Evolutionary conservation across 768 basidiomycete genomes (phyloP).

Genomic region (Galerina sulciceps): DNA sequence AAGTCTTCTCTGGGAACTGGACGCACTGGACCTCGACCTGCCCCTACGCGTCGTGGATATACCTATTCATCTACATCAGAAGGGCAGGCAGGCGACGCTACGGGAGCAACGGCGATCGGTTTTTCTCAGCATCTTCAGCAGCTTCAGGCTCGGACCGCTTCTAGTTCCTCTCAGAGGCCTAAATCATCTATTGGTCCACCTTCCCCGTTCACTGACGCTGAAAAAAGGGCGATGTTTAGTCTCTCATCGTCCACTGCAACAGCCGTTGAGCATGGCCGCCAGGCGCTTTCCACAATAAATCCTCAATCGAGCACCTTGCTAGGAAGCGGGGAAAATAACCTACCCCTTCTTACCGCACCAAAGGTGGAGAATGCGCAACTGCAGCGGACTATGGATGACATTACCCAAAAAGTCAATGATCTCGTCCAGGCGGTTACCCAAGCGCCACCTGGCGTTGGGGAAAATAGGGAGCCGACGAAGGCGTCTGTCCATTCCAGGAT

Average conservation of each 20-base stretch:
- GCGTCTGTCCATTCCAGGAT: slow-evolving; percentile 18
- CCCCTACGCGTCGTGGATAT: slow-evolving; percentile 40
- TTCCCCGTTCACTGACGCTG: slow-evolving; percentile 17
- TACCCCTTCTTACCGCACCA: slow-evolving; percentile 48
- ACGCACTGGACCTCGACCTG: slow-evolving; percentile 32
- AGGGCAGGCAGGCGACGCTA: slow-evolving; percentile 8
- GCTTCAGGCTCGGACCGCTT: slow-evolving; percentile 20
- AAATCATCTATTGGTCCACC: slow-evolving; percentile 19
- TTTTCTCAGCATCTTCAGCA: slow-evolving; percentile 30
- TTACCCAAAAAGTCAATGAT: slow-evolving; percentile 50
- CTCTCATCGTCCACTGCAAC: slow-evolving; percentile 8
- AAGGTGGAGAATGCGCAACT: slow-evolving; percentile 41
- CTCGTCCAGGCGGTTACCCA: slow-evolving; percentile 32
- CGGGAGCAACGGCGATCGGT: slow-evolving; percentile 16
- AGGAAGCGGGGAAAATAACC: slow-evolving; percentile 13
- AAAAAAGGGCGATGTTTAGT: slow-evolving; percentile 18
- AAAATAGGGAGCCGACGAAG: slow-evolving; percentile 8
- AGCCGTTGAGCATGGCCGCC: not conserved
- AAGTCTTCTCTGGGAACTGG: slow-evolving; percentile 26
- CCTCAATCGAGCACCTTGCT: slow-evolving; percentile 3
- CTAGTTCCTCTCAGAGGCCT: slow-evolving; percentile 12
- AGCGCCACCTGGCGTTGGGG: slow-evolving; percentile 8
- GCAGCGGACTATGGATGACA: slow-evolving; percentile 47
- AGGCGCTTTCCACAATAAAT: slow-evolving; percentile 7
- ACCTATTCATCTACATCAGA: slow-evolving; percentile 33